Conservation (phyloP, 768 basidiomycete species). For the Mycena maculata region DNA sequence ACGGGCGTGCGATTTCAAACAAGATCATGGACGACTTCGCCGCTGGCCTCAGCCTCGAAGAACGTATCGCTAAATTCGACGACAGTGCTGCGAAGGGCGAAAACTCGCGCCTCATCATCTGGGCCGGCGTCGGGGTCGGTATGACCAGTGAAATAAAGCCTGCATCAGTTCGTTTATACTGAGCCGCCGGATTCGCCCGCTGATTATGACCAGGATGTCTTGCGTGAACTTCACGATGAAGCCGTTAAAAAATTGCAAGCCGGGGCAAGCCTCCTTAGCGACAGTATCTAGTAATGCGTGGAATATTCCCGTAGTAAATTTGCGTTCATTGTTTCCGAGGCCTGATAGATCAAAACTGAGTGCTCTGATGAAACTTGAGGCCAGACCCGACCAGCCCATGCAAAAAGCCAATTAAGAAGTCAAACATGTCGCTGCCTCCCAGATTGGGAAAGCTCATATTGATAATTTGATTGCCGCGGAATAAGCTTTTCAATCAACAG, state of each 20-base stretch:
- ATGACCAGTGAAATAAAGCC: constrained; percentile 48
- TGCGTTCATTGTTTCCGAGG: no score
- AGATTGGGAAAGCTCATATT: no score
- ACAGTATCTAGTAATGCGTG: no score
- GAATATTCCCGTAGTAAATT: no score
- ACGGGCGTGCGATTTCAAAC: constrained; percentile 61
- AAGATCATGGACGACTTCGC: constrained; percentile 45
- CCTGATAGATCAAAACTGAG: no score
- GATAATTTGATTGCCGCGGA: no score
- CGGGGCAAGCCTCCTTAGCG: neutral
- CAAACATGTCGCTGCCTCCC: no score
- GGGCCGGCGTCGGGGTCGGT: constrained; percentile 58
- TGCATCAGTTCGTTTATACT: constrained; percentile 39
- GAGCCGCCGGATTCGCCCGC: neutral
- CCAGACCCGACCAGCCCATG: no score
- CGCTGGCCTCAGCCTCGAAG: constrained; percentile 47
- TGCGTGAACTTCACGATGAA: constrained; percentile 1
- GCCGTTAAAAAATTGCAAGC: neutral
- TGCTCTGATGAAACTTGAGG: no score
- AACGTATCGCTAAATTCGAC: constrained; percentile 41
- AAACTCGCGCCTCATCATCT: constrained; percentile 46
- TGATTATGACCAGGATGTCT: neutral
- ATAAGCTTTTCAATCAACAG: no score
- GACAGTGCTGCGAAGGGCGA: constrained; percentile 47
- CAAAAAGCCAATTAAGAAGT: no score